Percentiles rank a stretch among this genome's conserved stretches.
Evolutionary conservation across 2,329 filamentous ascomycete genomes (phyloP).

Genomic region (Claviceps paspali): DNA sequence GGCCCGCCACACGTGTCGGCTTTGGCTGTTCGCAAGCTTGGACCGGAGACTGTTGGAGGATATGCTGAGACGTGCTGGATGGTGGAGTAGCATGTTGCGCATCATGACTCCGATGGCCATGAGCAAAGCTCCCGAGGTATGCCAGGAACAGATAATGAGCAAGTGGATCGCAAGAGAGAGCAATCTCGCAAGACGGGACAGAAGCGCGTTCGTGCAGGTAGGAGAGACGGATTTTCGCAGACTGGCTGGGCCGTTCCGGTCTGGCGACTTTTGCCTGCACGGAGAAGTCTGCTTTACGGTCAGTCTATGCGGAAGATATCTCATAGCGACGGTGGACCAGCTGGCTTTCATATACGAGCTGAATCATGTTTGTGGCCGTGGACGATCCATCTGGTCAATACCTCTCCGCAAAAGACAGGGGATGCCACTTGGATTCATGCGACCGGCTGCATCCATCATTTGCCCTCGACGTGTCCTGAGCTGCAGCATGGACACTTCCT

Average conservation of each 20-base stretch:
- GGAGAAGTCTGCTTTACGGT: constrained; percentile 27
- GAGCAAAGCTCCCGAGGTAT: constrained; percentile 6
- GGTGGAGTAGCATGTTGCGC: constrained; percentile 25
- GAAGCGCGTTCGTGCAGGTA: constrained; percentile 17
- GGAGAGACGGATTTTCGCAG: constrained; percentile 22
- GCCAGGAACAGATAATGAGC: constrained; percentile 21
- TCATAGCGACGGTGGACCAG: constrained; percentile 38
- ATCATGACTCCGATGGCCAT: constrained; percentile 12
- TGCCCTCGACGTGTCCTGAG: constrained; percentile 42
- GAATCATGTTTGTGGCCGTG: constrained; percentile 19
- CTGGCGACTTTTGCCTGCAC: constrained; percentile 11
- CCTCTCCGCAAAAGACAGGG: constrained; percentile 12
- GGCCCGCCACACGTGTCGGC: constrained; percentile 41
- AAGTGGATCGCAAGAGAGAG: constrained; percentile 28
- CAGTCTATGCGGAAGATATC: constrained; percentile 42
- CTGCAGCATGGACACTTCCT: constrained; percentile 48
- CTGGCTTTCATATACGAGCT: constrained; percentile 40
- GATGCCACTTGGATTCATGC: constrained; percentile 16
- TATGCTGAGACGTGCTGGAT: constrained; percentile 42
- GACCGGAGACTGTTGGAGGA: constrained; percentile 29
- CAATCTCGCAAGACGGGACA: constrained; percentile 8
- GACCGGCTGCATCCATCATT: constrained; percentile 34
- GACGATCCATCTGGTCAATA: constrained; percentile 12
- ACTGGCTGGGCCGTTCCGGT: constrained; percentile 11
- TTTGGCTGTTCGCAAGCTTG: constrained; percentile 45